phyloP scores from a whole-genome alignment of 2,329 filamentous ascomycete species.

The Dryadomyces quercus-mongolicae region DNA sequence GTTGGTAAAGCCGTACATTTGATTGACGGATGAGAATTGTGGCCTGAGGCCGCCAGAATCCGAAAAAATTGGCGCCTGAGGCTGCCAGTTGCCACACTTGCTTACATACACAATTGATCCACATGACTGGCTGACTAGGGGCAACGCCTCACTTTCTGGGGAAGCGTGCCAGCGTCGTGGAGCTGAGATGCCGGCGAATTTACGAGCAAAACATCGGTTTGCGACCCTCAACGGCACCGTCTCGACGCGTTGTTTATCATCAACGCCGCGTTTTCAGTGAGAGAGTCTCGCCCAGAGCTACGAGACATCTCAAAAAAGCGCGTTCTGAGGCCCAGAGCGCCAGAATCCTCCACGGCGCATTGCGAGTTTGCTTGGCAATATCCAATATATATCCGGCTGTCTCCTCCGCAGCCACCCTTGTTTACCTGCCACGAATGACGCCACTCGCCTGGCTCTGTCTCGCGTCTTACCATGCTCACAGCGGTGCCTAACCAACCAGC shows the following conservation, averaged over 20 bases:
- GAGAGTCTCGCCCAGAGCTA: neutral
- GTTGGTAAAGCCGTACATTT: slow-evolving; percentile 3
- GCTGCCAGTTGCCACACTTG: neutral
- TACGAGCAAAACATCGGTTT: slow-evolving; percentile 2
- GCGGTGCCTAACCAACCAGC: slow-evolving; percentile 3
- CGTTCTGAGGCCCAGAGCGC: neutral
- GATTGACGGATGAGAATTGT: neutral
- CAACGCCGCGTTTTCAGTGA: slow-evolving; percentile 6
- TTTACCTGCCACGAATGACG: slow-evolving; percentile 3
- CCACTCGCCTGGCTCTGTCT: neutral
- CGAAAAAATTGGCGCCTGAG: neutral
- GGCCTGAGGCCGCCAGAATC: neutral
- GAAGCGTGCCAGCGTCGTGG: neutral
- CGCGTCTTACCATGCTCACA: slow-evolving; percentile 8
- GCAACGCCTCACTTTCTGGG: slow-evolving; percentile 1
- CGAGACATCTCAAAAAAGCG: slow-evolving; percentile 1
- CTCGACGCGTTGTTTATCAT: slow-evolving; percentile 11
- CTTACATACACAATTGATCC: neutral
- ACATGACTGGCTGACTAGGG: neutral
- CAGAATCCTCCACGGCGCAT: slow-evolving; percentile 9
- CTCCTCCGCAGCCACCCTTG: neutral
- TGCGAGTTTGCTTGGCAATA: neutral
- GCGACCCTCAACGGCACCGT: neutral
- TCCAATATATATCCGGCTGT: neutral
- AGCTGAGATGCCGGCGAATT: neutral